Evolutionary conservation across 164 flowering plant species (phyloP).

Genomic region (Cinnamomum micranthum): DNA sequence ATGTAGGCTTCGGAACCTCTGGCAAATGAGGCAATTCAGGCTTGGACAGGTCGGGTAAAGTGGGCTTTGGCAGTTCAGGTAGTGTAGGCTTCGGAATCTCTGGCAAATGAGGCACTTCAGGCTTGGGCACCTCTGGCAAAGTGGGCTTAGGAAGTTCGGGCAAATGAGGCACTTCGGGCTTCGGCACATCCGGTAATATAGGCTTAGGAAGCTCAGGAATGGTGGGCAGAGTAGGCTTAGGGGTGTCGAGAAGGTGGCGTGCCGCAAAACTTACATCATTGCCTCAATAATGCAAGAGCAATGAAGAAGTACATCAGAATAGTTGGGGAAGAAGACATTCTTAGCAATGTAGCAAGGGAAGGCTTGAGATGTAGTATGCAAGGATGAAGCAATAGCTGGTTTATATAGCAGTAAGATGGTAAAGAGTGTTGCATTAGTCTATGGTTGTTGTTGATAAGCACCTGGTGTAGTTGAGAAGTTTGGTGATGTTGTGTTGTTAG

Average conservation of each 20-base stretch:
- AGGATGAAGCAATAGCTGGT: too few species aligned
- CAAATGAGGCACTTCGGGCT: background rate
- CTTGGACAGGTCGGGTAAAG: background rate
- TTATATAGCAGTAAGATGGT: too few species aligned
- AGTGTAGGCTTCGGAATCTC: background rate
- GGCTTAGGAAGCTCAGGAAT: background rate
- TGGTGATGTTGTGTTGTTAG: too few species aligned
- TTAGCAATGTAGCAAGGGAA: too few species aligned
- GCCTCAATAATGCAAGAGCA: background rate
- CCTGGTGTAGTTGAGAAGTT: too few species aligned
- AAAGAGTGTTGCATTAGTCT: too few species aligned
- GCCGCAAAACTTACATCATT: background rate
- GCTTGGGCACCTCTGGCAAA: background rate
- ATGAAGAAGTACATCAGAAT: too few species aligned
- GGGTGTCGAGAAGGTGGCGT: background rate
- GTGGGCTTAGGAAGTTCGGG: background rate
- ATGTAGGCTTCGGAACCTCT: background rate
- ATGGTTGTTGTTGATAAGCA: too few species aligned
- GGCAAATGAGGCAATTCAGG: background rate
- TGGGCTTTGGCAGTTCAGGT: background rate
- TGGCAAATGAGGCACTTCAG: background rate
- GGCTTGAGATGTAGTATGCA: too few species aligned
- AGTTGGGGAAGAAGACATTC: too few species aligned
- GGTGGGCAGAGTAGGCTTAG: background rate
- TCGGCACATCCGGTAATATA: background rate